Conservation (phyloP, 768 basidiomycete species). For the Tephrocybe sp. region DNA sequence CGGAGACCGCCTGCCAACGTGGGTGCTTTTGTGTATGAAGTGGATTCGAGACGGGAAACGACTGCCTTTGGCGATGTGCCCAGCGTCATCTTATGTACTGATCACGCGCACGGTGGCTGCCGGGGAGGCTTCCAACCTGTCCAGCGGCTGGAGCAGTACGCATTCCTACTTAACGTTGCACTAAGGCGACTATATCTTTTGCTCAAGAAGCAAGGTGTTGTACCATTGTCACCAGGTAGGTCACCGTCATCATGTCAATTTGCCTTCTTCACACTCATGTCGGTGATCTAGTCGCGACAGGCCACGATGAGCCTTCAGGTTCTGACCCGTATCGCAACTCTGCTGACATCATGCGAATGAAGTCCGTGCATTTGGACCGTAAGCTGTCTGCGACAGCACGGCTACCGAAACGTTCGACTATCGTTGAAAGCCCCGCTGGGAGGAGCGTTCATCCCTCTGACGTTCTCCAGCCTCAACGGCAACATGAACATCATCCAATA, state of each 20-base stretch:
- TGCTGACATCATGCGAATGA: conserved; percentile 91
- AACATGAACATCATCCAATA: conserved; percentile 38
- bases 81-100: conserved; percentile 71
- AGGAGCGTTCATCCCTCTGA: conserved; percentile 79
- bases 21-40: conserved; percentile 73
- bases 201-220: conserved; percentile 85
- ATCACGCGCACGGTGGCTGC: conserved; percentile 70
- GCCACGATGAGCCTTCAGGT: conserved; percentile 35
- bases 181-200: conserved; percentile 86
- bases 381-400: conserved; percentile 94
- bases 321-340: conserved; percentile 85
- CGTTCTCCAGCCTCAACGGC: conserved; percentile 45
- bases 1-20: conserved; percentile 83
- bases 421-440: conserved; percentile 93
- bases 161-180: conserved; percentile 95
- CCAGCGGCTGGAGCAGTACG: conserved; percentile 94
- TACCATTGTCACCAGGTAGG: conserved; percentile 78
- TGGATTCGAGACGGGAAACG: conserved; percentile 66
- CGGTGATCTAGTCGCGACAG: conserved; percentile 22
- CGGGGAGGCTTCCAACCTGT: conserved; percentile 85
- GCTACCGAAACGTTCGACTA: conserved; percentile 89
- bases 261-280: conserved; percentile 10
- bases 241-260: neutral
- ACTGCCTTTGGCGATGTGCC: conserved; percentile 74
- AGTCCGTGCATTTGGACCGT: conserved; percentile 91